Percentiles rank a stretch among this genome's conserved stretches.
These are phyloP conservation scores for Sugiyamaella novakii DNA, from an alignment of 1,139 yeast species.

Conservation along the genomic window DNA sequence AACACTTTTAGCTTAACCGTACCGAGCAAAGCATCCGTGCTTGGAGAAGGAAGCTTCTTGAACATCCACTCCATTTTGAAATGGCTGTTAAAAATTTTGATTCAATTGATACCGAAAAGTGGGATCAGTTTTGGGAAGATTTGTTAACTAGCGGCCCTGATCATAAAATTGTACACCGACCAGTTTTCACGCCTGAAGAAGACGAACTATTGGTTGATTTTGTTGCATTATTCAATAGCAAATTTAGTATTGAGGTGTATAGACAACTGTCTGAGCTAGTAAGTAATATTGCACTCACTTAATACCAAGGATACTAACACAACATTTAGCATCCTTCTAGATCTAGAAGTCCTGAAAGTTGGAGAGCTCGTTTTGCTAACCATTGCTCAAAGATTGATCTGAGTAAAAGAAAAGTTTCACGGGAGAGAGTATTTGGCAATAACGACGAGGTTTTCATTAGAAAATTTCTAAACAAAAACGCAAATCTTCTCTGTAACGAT, in stretches of 20 bases:
- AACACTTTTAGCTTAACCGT: constrained; percentile 1
- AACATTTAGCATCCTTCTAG: too few relatives aligned
- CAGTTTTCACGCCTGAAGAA: constrained; percentile 7
- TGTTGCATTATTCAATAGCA: constrained; percentile 1
- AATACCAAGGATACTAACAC: too few relatives aligned
- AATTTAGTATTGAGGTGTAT: not conserved
- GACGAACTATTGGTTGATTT: constrained; percentile 4
- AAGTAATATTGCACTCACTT: too few relatives aligned
- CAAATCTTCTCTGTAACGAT: too few relatives aligned
- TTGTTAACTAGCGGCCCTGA: not conserved
- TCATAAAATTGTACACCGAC: not conserved
- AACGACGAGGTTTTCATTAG: too few relatives aligned
- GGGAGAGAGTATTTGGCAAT: too few relatives aligned
- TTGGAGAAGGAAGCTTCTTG: not conserved
- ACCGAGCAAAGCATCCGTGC: not conserved
- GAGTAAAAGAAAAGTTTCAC: too few relatives aligned
- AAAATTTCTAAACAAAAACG: too few relatives aligned
- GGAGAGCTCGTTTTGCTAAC: too few relatives aligned
- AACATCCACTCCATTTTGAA: not conserved
- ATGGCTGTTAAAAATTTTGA: not conserved
- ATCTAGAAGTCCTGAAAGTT: too few relatives aligned
- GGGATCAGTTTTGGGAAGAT: not conserved
- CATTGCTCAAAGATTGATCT: too few relatives aligned
- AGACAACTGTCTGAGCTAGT: not conserved
- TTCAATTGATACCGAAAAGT: not conserved